These are phyloP conservation scores for Aspergillus olivimuriae DNA, from an alignment of 495 filamentous ascomycete species.

Conservation along the genomic window DNA sequence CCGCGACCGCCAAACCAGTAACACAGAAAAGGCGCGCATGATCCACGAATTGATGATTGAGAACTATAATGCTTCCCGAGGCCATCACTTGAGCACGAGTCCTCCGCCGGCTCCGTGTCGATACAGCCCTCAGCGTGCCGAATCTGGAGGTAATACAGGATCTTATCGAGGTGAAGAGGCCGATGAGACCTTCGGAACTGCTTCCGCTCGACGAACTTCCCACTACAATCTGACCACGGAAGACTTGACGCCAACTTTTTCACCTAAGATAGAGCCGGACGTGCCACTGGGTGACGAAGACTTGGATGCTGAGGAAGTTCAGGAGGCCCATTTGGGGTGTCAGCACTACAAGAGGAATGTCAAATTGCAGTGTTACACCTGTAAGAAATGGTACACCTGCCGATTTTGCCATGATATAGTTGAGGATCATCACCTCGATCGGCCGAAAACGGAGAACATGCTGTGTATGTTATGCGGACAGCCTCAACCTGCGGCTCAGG, in stretches of 20 bases:
- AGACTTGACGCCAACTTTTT: constrained; percentile 69
- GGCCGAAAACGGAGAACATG: constrained; percentile 88
- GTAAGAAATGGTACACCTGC: constrained; percentile 90
- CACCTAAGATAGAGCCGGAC: constrained; percentile 41
- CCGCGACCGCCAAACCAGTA: constrained; percentile 53
- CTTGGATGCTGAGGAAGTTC: constrained; percentile 33
- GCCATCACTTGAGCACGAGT: constrained; percentile 22
- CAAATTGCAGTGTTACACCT: constrained; percentile 86
- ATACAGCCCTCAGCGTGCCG: constrained; percentile 28
- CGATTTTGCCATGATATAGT: constrained; percentile 88
- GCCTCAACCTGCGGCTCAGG: constrained; percentile 74
- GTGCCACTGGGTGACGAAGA: constrained; percentile 37
- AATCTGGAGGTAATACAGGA: constrained; percentile 27
- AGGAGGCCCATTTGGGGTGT: constrained; percentile 61
- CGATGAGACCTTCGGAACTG: too few species aligned
- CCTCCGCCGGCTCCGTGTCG: constrained; percentile 24
- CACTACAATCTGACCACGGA: constrained; percentile 61
- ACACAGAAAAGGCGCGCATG: constrained; percentile 69
- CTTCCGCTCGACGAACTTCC: constrained; percentile 35
- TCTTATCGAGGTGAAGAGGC: constrained; percentile 21
- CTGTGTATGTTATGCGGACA: constrained; percentile 93
- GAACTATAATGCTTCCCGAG: constrained; percentile 54
- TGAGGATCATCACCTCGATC: constrained; percentile 76
- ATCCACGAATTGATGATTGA: constrained; percentile 82
- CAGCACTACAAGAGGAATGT: constrained; percentile 93